phyloP scores from a whole-genome alignment of 768 basidiomycete genomes.

The Leccinum ochraceum region DNA sequence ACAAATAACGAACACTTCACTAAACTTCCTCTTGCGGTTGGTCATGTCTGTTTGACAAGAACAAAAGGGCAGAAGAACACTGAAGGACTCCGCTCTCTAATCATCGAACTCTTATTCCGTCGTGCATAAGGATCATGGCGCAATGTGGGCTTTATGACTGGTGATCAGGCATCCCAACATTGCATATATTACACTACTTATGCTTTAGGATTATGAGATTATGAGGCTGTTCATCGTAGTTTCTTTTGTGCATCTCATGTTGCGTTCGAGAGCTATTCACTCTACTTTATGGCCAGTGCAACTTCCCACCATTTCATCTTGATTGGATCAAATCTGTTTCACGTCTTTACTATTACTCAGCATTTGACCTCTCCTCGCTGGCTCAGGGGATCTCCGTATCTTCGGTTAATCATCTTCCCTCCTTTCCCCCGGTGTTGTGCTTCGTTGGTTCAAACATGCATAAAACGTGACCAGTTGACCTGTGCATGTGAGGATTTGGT shows the following conservation, averaged over 20 bases:
- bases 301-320: not conserved
- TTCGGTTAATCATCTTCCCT: too few relatives aligned
- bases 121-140: not conserved
- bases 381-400: too few relatives aligned
- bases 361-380: too few relatives aligned
- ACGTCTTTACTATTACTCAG: too few relatives aligned
- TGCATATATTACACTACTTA: not conserved
- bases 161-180: not conserved
- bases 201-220: not conserved
- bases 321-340: too few relatives aligned
- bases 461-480: too few relatives aligned
- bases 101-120: conserved; percentile 17
- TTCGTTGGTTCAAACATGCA: not conserved
- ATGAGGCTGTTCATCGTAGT: not conserved
- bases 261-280: not conserved
- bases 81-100: conserved; percentile 15
- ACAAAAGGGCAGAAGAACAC: conserved; percentile 21
- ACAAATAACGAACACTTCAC: conserved; percentile 24
- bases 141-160: not conserved
- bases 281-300: not conserved
- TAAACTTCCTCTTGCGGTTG: conserved; percentile 12
- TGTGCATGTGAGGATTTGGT: not conserved
- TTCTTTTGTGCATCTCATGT: not conserved
- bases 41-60: conserved; percentile 23
- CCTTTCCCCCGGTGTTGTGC: too few relatives aligned